Percentiles rank a stretch among this genome's conserved stretches.
These are phyloP conservation scores for Knufia fluminis DNA, from an alignment of 2,329 filamentous ascomycete genomes.

Conservation along the genomic window DNA sequence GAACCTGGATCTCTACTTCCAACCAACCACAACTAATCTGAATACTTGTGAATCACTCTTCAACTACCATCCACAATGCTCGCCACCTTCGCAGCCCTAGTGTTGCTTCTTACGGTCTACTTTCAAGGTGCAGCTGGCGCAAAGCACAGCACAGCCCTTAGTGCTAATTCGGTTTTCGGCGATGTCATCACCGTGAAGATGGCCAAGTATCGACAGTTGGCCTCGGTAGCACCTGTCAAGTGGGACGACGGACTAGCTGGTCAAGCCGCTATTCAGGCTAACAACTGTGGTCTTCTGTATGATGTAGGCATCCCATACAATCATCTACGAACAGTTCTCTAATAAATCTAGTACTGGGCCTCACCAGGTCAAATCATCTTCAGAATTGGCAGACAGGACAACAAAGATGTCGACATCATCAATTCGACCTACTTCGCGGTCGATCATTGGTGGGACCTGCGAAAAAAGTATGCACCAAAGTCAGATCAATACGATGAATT, in stretches of 20 bases:
- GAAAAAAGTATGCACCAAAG: neutral
- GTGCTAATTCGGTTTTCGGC: neutral
- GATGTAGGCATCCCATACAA: neutral
- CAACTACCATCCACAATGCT: neutral
- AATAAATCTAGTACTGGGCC: neutral
- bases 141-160: neutral
- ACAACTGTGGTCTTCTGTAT: neutral
- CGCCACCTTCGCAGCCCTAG: neutral
- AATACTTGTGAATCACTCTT: neutral
- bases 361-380: neutral
- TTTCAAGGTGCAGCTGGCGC: neutral
- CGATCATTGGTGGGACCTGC: slow-evolving; percentile 1
- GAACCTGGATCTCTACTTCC: neutral
- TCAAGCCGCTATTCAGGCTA: neutral
- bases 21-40: neutral
- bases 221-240: neutral
- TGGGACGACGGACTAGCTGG: neutral
- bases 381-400: neutral
- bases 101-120: neutral
- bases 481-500: neutral
- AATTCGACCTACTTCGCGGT: neutral
- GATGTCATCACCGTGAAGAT: neutral
- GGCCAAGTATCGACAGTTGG: neutral
- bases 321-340: neutral
- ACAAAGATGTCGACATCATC: neutral